Evolutionary conservation across 805 yeast species (phyloP).

Genomic region (Candida ovalis): DNA sequence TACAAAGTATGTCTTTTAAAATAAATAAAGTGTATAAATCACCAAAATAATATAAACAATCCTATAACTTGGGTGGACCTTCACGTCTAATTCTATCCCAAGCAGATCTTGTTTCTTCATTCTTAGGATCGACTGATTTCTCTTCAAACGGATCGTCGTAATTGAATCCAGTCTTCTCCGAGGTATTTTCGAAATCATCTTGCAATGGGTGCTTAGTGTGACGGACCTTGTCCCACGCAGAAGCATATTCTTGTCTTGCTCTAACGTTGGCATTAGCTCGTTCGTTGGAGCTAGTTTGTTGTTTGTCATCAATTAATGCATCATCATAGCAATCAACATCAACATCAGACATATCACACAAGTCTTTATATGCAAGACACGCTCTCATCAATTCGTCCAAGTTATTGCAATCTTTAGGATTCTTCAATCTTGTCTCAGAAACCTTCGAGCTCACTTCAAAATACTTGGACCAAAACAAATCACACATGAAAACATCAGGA

Average conservation of each 20-base stretch:
- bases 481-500: background rate
- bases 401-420: background rate
- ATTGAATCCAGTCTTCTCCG: background rate
- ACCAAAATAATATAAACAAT: too few relatives aligned
- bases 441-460: background rate
- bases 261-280: background rate
- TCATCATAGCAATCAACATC: background rate
- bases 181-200: background rate
- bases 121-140: background rate
- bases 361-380: background rate
- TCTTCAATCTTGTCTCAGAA: background rate
- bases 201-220: constrained; percentile 4
- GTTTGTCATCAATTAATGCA: background rate
- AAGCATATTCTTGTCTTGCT: background rate
- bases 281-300: background rate
- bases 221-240: constrained; percentile 23
- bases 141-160: background rate
- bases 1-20: too few relatives aligned
- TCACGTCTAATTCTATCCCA: constrained; percentile 23
- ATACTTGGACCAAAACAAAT: background rate
- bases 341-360: background rate
- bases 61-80: background rate
- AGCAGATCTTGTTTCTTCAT: constrained; percentile 9
- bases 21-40: too few relatives aligned
- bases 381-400: background rate